A percentile compares a stretch with the other conserved stretches of the same genome.
These are phyloP conservation scores for Pleurotus pulmonarius DNA, from an alignment of 768 basidiomycete species.

Conservation along the genomic window DNA sequence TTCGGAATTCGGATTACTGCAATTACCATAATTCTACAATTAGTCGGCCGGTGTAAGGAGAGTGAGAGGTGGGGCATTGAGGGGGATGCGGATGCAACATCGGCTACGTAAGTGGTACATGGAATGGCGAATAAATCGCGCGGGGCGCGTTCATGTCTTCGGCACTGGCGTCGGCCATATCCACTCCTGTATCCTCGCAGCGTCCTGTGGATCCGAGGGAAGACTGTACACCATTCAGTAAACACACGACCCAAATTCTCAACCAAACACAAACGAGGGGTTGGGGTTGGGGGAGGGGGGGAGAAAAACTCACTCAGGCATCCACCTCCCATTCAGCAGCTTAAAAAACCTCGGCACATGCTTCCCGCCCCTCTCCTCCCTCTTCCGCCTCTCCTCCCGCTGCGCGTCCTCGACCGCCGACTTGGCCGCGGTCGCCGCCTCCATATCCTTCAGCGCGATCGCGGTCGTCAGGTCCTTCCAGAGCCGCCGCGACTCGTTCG, in stretches of 20 bases:
- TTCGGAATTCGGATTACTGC: conserved; percentile 2
- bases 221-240: conserved; percentile 40
- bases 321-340: conserved; percentile 72
- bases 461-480: conserved; percentile 86
- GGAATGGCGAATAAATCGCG: background rate
- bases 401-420: conserved; percentile 88
- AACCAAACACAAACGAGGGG: background rate
- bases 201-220: conserved; percentile 65
- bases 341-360: conserved; percentile 84
- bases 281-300: conserved; percentile 1
- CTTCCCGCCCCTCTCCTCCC: conserved; percentile 69
- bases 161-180: conserved; percentile 51
- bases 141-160: background rate
- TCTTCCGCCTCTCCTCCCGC: conserved; percentile 68
- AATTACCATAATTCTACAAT: conserved; percentile 7
- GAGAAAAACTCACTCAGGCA: conserved; percentile 55
- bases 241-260: conserved; percentile 10
- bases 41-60: background rate
- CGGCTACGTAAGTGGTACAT: too few relatives aligned
- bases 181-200: conserved; percentile 66
- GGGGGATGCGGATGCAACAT: too few relatives aligned
- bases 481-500: conserved; percentile 86
- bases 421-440: conserved; percentile 89
- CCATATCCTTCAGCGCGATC: conserved; percentile 88
- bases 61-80: background rate